Percentiles rank a stretch among this genome's conserved stretches.
These are phyloP conservation scores for Isochrysis galbana DNA, from an alignment of 78 protist genomes.

Conservation along the genomic window DNA sequence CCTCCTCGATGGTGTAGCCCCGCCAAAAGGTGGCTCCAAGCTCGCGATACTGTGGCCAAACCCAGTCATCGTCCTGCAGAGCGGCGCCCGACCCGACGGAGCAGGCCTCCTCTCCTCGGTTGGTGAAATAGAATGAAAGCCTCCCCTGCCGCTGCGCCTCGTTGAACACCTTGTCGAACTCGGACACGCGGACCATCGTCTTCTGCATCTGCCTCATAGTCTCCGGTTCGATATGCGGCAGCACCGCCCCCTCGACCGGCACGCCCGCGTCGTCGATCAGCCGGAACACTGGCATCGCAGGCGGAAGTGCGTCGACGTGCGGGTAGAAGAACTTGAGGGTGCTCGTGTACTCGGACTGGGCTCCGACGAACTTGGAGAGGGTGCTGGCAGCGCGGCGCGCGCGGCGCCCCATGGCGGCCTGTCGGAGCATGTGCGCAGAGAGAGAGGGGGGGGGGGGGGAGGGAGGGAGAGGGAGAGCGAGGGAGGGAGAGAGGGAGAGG, in stretches of 20 bases:
- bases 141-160: conserved; percentile 30
- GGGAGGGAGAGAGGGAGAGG: too few relatives aligned
- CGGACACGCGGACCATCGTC: background rate
- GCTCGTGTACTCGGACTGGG: background rate
- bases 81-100: background rate
- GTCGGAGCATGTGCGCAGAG: too few relatives aligned
- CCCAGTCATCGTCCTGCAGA: background rate
- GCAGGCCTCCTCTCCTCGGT: conserved; percentile 19
- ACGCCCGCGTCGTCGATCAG: background rate
- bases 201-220: background rate
- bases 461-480: too few relatives aligned
- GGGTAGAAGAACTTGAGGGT: background rate
- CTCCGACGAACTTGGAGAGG: background rate
- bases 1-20: conserved; percentile 9
- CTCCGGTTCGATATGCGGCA: background rate
- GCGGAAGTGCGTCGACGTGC: background rate
- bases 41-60: conserved; percentile 31
- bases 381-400: too few relatives aligned
- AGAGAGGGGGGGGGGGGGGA: too few relatives aligned
- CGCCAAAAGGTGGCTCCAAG: conserved; percentile 17
- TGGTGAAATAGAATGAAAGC: conserved; percentile 15
- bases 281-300: background rate
- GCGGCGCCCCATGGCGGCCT: too few relatives aligned
- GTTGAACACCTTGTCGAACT: conserved; percentile 10
- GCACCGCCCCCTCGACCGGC: background rate